phyloP scores from a whole-genome alignment of 805 yeast species.

The Wickerhamomyces strasburgensis region DNA sequence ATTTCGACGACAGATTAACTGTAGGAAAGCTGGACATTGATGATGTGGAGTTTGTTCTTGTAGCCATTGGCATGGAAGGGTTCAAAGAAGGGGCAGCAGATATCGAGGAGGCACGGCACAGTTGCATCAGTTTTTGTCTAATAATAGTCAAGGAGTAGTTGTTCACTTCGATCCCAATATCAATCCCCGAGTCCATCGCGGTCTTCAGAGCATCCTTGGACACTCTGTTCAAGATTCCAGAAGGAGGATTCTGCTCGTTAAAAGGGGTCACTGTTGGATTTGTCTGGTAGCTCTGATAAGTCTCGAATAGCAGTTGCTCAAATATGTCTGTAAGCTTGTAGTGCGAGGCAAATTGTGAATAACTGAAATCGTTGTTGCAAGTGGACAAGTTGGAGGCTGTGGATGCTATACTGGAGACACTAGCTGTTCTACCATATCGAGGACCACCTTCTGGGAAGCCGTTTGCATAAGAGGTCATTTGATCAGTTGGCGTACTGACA shows the following conservation, averaged over 20 bases:
- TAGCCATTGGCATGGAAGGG: not conserved
- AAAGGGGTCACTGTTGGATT: slow-evolving; percentile 68
- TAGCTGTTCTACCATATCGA: slow-evolving; percentile 22
- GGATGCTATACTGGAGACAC: slow-evolving; percentile 24
- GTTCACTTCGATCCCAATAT: slow-evolving; percentile 34
- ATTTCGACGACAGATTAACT: slow-evolving; percentile 19
- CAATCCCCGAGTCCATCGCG: slow-evolving; percentile 29
- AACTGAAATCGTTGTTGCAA: slow-evolving; percentile 21
- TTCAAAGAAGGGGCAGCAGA: slow-evolving; percentile 6
- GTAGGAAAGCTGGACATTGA: slow-evolving; percentile 18
- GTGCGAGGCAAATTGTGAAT: slow-evolving; percentile 23
- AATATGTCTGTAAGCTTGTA: slow-evolving; percentile 32
- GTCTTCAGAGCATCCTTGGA: slow-evolving; percentile 48
- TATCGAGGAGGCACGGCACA: slow-evolving; percentile 15
- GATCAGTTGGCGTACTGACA: slow-evolving; percentile 24
- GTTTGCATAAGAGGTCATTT: slow-evolving; percentile 7
- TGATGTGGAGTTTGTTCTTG: slow-evolving; percentile 19
- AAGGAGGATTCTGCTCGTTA: slow-evolving; percentile 59
- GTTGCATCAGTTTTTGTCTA: slow-evolving; percentile 32
- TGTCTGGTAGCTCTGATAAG: slow-evolving; percentile 43
- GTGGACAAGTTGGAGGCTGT: slow-evolving; percentile 22
- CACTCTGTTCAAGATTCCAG: slow-evolving; percentile 57
- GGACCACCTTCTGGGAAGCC: slow-evolving; percentile 20
- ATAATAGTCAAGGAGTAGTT: slow-evolving; percentile 33
- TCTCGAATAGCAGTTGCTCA: slow-evolving; percentile 40